A percentile compares a stretch with the other conserved stretches of the same genome.
Conservation (phyloP, 352 stramenopile genomes). For the Blastocystis sp. region DNA sequence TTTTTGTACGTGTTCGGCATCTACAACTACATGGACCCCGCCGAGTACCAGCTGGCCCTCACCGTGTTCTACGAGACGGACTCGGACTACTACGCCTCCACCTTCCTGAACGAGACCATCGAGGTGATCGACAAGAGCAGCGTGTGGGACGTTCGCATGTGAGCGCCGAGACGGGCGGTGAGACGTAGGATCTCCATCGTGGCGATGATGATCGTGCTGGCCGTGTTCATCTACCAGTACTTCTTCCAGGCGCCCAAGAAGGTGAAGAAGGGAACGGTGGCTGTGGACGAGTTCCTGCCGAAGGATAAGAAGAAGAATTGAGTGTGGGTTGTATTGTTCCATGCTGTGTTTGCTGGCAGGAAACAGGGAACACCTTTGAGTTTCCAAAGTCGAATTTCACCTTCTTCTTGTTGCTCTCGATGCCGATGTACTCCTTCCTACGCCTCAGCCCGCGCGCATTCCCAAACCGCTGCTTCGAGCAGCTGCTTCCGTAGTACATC, state of each 20-base stretch:
- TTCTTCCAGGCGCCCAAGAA: not conserved
- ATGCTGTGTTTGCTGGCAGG: not conserved
- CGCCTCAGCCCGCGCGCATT: not conserved
- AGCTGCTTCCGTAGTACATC: conserved; percentile 55
- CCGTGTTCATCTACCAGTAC: conserved; percentile 25
- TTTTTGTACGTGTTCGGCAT: conserved; percentile 68
- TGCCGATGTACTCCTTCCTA: conserved; percentile 51
- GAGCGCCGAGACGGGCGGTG: not conserved
- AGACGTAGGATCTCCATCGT: conserved; percentile 52
- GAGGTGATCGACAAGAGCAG: conserved; percentile 54
- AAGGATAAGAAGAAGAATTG: conserved; percentile 54
- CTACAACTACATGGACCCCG: conserved; percentile 68
- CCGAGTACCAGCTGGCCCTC: conserved; percentile 64
- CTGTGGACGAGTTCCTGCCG: not conserved
- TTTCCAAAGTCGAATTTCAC: conserved; percentile 64
- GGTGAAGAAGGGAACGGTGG: too few species aligned
- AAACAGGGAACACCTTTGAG: conserved; percentile 53
- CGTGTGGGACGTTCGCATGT: conserved; percentile 60
- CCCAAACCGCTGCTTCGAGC: conserved; percentile 28
- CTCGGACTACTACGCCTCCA: conserved; percentile 64
- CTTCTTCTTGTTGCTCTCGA: conserved; percentile 65
- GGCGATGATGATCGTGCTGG: not conserved
- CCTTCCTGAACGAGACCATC: conserved; percentile 60
- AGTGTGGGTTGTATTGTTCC: conserved; percentile 9
- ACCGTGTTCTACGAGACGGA: conserved; percentile 70